Percentiles rank a stretch among this genome's conserved stretches.
Conservation (phyloP, 2,329 filamentous ascomycete species). For the Monosporascus sp. region DNA sequence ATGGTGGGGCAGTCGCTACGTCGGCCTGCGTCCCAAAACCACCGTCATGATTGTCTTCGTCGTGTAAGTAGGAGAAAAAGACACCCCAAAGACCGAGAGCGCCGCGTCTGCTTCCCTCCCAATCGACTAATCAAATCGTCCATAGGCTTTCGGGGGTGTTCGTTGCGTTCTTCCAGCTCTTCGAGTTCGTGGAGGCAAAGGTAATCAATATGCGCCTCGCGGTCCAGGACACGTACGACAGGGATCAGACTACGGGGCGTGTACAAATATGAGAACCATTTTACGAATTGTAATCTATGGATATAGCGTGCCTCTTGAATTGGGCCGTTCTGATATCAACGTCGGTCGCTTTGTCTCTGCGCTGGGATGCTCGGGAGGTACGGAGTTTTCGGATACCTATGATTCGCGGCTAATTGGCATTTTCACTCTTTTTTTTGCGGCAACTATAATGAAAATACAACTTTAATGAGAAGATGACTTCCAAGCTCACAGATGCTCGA, state of each 20-base stretch:
- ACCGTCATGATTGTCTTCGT: slow-evolving; percentile 21
- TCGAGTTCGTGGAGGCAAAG: slow-evolving; percentile 23
- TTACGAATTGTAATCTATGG: neutral
- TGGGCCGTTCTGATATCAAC: too few species aligned
- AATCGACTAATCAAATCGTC: neutral
- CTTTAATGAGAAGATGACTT: neutral
- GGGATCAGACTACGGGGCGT: slow-evolving; percentile 14
- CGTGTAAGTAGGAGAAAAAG: slow-evolving; percentile 12
- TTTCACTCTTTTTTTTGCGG: neutral
- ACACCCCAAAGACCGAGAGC: neutral
- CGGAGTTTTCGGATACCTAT: neutral
- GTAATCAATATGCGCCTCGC: slow-evolving; percentile 20
- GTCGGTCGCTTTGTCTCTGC: neutral
- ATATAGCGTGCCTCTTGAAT: too few species aligned
- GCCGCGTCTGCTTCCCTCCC: neutral
- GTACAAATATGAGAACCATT: slow-evolving; percentile 13
- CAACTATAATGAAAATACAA: neutral
- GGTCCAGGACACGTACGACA: slow-evolving; percentile 23
- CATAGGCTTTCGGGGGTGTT: neutral
- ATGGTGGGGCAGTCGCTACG: slow-evolving; percentile 22
- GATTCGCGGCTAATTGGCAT: neutral
- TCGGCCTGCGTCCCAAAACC: slow-evolving; percentile 20
- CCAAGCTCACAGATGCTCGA: neutral
- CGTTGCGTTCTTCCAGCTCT: slow-evolving; percentile 20
- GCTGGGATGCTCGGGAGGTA: neutral